phyloP scores from a whole-genome alignment of 305 asterid genomes.

The Rubia occidens region DNA sequence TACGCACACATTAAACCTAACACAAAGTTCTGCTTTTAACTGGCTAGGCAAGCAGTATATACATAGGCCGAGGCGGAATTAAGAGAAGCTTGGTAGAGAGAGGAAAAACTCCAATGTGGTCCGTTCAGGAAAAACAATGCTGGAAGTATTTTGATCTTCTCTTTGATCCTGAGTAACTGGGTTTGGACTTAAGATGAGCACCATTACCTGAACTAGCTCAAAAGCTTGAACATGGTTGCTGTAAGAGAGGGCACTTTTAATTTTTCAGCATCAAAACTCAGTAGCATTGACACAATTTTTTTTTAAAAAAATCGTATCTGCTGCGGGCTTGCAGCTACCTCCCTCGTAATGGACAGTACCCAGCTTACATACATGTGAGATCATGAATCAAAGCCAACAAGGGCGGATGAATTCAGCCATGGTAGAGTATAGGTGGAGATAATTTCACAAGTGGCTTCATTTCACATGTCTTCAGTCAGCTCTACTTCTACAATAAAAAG shows the following conservation, averaged over 20 bases:
- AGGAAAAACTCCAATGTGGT: not conserved
- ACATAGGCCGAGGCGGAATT: no score
- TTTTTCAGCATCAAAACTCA: not conserved
- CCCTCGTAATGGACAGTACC: conserved; percentile 39
- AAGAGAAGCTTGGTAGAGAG: not conserved
- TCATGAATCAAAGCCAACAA: not conserved
- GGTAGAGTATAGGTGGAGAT: no score
- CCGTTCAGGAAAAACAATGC: not conserved
- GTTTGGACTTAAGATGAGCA: not conserved
- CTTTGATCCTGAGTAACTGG: no score
- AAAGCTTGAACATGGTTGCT: not conserved
- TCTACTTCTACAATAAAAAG: no score
- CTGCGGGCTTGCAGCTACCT: conserved; percentile 18
- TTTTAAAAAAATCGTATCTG: no score
- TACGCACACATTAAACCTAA: no score
- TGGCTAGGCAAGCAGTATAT: no score
- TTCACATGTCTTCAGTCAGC: no score
- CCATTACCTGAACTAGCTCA: not conserved
- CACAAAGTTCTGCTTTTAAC: no score
- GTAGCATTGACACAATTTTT: not conserved
- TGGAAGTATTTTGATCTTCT: not conserved
- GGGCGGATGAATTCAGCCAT: not conserved
- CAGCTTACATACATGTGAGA: not conserved
- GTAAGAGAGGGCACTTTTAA: not conserved
- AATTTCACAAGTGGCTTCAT: no score